Conservation (phyloP, 106 monocot species). For the Platanthera zijinensis region DNA sequence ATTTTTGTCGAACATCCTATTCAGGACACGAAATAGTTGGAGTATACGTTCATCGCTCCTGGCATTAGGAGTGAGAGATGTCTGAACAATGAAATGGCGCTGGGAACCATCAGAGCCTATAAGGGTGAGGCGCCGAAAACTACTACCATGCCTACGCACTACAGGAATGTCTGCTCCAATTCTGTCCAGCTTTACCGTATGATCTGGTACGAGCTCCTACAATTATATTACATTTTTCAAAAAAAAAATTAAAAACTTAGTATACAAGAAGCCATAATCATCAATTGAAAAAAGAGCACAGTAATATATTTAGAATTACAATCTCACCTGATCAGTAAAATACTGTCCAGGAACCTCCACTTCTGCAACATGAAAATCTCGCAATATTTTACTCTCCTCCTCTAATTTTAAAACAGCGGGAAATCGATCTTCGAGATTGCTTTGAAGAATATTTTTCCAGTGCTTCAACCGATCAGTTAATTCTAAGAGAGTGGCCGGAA, state of each 20-base stretch:
- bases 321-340: conserved; percentile 87
- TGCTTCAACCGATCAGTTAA: conserved; percentile 86
- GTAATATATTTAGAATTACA: neutral
- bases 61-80: conserved; percentile 96
- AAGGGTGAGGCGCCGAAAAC: conserved; percentile 88
- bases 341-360: conserved; percentile 98
- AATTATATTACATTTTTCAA: neutral
- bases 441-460: conserved; percentile 98
- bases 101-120: conserved; percentile 99
- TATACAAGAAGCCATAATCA: neutral
- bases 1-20: conserved; percentile 96
- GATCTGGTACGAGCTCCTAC: conserved; percentile 96
- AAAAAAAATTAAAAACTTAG: neutral
- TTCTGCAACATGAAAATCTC: conserved; percentile 97
- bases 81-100: conserved; percentile 97
- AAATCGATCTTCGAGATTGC: conserved; percentile 97
- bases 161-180: conserved; percentile 93
- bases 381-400: conserved; percentile 89
- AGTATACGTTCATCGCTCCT: conserved; percentile 98
- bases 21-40: conserved; percentile 85
- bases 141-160: conserved; percentile 90
- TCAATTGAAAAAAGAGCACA: conserved; percentile 1
- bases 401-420: conserved; percentile 92
- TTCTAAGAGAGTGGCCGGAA: conserved; percentile 79
- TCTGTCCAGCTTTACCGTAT: conserved; percentile 91